These are phyloP conservation scores for Echeveria elegans DNA, from an alignment of 164 flowering plant genomes.

Conservation along the genomic window DNA sequence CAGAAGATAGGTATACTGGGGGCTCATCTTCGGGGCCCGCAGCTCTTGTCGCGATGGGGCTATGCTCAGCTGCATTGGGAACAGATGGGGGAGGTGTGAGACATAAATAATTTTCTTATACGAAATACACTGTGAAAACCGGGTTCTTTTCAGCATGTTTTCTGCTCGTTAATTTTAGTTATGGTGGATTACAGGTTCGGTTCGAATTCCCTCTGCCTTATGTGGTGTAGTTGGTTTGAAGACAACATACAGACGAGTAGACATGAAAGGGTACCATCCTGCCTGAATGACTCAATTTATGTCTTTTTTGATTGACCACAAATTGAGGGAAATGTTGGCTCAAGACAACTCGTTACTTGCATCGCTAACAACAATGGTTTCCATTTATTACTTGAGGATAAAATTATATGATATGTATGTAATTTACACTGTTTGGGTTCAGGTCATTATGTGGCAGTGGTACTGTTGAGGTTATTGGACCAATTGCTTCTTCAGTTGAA, in stretches of 20 bases:
- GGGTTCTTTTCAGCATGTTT: not conserved
- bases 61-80: conserved; percentile 92
- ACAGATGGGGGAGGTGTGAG: conserved; percentile 92
- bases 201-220: conserved; percentile 91
- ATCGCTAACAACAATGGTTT: not conserved
- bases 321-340: not conserved
- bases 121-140: not conserved
- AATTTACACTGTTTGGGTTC: conserved; percentile 12
- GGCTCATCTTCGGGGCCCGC: conserved; percentile 98
- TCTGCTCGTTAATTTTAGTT: conserved; percentile 1
- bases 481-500: conserved; percentile 82
- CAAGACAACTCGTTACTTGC: not conserved
- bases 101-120: not conserved
- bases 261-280: conserved; percentile 44
- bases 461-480: conserved; percentile 85
- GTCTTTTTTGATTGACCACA: not conserved
- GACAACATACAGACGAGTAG: conserved; percentile 70
- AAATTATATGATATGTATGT: no score
- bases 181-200: conserved; percentile 53
- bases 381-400: not conserved
- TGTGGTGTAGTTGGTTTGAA: conserved; percentile 94
- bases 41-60: conserved; percentile 85
- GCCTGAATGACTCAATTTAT: not conserved
- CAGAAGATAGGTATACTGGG: conserved; percentile 78
- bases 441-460: conserved; percentile 74